Evolutionary conservation across 1,284 basidiomycete genomes (phyloP), one percentile per base, ranked within the genome.

Genomic region (Tilletiaria anomala): DNA sequence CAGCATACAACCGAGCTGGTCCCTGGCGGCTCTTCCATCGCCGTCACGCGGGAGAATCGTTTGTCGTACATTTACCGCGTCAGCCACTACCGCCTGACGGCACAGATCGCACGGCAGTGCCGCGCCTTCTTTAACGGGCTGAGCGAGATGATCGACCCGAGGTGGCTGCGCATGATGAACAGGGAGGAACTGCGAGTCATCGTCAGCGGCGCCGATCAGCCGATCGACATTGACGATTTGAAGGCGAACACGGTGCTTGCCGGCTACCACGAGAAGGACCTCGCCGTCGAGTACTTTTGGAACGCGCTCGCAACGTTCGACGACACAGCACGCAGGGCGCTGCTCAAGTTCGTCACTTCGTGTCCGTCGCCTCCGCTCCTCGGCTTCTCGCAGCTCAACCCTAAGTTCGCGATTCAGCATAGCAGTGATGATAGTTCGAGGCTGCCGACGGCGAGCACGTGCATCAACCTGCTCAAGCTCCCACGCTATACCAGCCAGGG

Each of bases 31-130:
- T 78, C 78, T 54, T 82, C 88, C 54, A 75, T 86, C 17, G 72
- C 85, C 0, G 88, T 97, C 15, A 93, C 89, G 10, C 76, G 77
- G 35, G 83, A 88, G 54, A 97, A 97, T 61, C 71, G 84, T 33
- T 74, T 93, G 43, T 78, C 81, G 42, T 72, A 96, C 68, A 94
- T 97, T 53, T 81, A 84, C 58, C 75, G 86, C 12, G 77, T 94
- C 18, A 83, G 85, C 42, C 80, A 88, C 67, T 88, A 89, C 67
- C 81, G 80, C 37, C 74, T 97, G 19, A 87, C 79, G 61, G 78
- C 76, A 54, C 89, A 96, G 69, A 91, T 97, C 35, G 54, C 54
- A 29, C 49, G 50, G 43, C 91, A 97, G 70, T 85, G 80, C 58
- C 75, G 78, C 37, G 85, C 72, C 0, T 73, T 74, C 59, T 72